Percentiles rank a stretch among this genome's conserved stretches.
These are phyloP conservation scores for Physcomitrium patens DNA, from an alignment of 225 moss, liverwort and hornwort species.

Conservation along the genomic window DNA sequence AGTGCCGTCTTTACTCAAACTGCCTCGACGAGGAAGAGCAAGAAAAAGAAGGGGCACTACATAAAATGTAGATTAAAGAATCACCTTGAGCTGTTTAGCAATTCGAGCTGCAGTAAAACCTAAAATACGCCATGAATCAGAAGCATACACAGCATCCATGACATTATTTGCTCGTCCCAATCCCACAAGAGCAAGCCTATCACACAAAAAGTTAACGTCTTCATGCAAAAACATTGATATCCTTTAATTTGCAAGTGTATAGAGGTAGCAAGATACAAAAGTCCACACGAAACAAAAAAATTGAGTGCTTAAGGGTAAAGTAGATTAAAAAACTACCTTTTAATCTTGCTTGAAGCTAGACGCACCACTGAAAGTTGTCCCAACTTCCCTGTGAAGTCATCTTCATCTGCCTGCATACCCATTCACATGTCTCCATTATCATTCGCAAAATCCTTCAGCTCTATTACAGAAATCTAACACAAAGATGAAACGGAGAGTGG, in stretches of 20 bases:
- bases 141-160: constrained; percentile 64
- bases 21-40: constrained; percentile 12
- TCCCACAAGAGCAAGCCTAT: constrained; percentile 63
- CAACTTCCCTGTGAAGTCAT: constrained; percentile 64
- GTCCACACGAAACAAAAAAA: neutral
- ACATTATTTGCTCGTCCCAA: constrained; percentile 59
- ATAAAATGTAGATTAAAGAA: constrained; percentile 4
- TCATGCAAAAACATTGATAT: constrained; percentile 13
- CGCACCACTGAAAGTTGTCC: constrained; percentile 66
- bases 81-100: constrained; percentile 66
- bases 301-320: constrained; percentile 7
- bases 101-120: constrained; percentile 68
- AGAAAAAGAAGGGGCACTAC: constrained; percentile 2
- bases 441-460: constrained; percentile 5
- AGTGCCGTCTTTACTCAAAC: neutral
- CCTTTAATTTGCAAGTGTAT: neutral
- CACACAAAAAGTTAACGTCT: constrained; percentile 18
- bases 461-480: neutral
- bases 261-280: constrained; percentile 18
- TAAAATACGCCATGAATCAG: constrained; percentile 65
- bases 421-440: constrained; percentile 12
- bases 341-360: constrained; percentile 60
- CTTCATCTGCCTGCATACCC: constrained; percentile 57
- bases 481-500: constrained; percentile 3
- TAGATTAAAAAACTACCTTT: constrained; percentile 39